These are phyloP conservation scores for Verticillium nonalfalfae DNA, from an alignment of 2,329 filamentous ascomycete genomes.

Conservation along the genomic window DNA sequence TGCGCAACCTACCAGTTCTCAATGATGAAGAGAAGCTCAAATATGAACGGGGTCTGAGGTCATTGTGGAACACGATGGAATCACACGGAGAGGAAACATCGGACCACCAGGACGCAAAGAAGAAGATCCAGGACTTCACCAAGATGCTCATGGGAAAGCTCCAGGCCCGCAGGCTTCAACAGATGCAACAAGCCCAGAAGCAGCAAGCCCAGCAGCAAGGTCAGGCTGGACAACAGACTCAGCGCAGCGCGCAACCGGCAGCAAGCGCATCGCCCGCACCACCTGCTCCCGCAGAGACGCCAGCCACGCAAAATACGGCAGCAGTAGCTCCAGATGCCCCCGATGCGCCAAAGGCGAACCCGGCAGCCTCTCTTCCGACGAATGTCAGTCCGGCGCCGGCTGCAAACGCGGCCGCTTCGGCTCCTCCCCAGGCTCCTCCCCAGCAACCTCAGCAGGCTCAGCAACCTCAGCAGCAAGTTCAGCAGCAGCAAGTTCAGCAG, in stretches of 20 bases:
- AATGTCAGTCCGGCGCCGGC: background rate
- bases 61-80: constrained; percentile 48
- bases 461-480: background rate
- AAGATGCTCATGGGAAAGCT: constrained; percentile 49
- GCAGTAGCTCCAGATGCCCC: background rate
- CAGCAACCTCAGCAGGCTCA: constrained; percentile 4
- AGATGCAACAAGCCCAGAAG: constrained; percentile 25
- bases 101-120: constrained; percentile 43
- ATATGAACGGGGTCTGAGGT: constrained; percentile 50
- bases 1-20: constrained; percentile 42
- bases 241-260: constrained; percentile 10
- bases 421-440: constrained; percentile 1
- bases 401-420: constrained; percentile 3
- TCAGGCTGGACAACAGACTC: constrained; percentile 10
- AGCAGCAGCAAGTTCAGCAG: background rate
- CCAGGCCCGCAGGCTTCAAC: constrained; percentile 25
- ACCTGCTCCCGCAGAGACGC: constrained; percentile 4
- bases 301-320: background rate
- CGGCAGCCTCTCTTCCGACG: background rate
- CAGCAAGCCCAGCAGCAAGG: constrained; percentile 14
- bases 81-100: constrained; percentile 37
- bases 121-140: constrained; percentile 56
- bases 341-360: background rate
- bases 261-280: constrained; percentile 1
- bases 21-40: constrained; percentile 49